Percentiles rank a stretch among this genome's conserved stretches.
These are phyloP conservation scores for Lolium perenne DNA, from an alignment of 176 grass and related monocot genomes.

Conservation along the genomic window DNA sequence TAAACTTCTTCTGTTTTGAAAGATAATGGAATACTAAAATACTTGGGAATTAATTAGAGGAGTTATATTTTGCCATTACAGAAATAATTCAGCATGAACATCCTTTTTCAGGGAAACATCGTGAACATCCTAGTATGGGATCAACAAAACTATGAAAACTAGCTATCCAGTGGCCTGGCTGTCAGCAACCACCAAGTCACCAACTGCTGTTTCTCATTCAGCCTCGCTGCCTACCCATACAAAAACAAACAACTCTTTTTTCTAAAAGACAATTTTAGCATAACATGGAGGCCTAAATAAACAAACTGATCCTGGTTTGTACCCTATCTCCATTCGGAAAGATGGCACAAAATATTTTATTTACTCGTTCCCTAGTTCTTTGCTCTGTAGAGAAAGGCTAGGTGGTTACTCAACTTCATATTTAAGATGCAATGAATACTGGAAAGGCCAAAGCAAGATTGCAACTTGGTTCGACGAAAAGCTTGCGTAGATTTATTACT, in stretches of 20 bases:
- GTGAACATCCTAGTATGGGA: conserved; percentile 14
- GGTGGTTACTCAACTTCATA: conserved; percentile 26
- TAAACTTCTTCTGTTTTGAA: background rate
- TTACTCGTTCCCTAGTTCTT: background rate
- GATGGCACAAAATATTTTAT: conserved; percentile 3
- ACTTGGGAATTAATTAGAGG: background rate
- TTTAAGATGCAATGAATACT: conserved; percentile 36
- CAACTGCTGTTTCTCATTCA: conserved; percentile 31
- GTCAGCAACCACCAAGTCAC: conserved; percentile 45
- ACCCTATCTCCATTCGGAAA: conserved; percentile 45
- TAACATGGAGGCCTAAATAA: conserved; percentile 12
- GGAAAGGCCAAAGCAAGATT: conserved; percentile 28
- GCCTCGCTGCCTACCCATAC: background rate
- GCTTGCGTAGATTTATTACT: conserved; percentile 2
- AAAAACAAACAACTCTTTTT: conserved; percentile 14
- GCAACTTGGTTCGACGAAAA: conserved; percentile 36
- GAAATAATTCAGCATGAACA: background rate
- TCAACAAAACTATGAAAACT: conserved; percentile 13
- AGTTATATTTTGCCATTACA: background rate
- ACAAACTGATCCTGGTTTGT: conserved; percentile 30
- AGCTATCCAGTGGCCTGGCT: conserved; percentile 30
- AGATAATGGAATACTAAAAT: background rate
- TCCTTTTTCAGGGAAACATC: background rate
- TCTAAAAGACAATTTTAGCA: background rate
- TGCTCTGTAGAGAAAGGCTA: conserved; percentile 21